Conservation (phyloP, 1,284 basidiomycete genomes). For the Sporisorium reilianum region DNA sequence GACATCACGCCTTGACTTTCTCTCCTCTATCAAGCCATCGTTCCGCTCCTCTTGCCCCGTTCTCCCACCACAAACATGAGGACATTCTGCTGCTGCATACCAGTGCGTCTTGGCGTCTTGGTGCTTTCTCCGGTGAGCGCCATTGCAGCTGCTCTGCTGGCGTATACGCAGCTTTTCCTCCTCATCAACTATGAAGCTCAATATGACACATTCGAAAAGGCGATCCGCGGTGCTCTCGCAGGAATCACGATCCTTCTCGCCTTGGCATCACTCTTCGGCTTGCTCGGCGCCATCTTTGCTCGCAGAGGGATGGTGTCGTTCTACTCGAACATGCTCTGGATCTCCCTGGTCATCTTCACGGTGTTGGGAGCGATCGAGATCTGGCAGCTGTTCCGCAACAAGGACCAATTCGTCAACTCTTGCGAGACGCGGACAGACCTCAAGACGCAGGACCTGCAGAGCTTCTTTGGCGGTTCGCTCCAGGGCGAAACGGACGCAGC, state of each 20-base stretch:
- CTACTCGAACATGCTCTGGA: conserved; percentile 36
- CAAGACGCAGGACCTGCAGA: conserved; percentile 13
- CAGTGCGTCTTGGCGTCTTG: conserved; percentile 27
- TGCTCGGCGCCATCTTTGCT: conserved; percentile 22
- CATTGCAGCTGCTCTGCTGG: conserved; percentile 12
- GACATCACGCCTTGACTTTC: neutral
- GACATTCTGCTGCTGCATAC: conserved; percentile 44
- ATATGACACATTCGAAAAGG: conserved; percentile 23
- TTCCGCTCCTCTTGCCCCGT: neutral
- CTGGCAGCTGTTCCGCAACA: conserved; percentile 34
- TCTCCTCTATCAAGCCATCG: neutral
- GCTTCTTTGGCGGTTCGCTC: conserved; percentile 22
- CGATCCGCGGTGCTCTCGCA: conserved; percentile 27
- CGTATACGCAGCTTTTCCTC: conserved; percentile 27
- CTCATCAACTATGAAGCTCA: conserved; percentile 21
- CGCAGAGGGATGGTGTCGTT: conserved; percentile 24
- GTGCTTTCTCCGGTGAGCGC: conserved; percentile 23
- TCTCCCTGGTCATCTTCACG: conserved; percentile 18
- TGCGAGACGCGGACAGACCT: conserved; percentile 13
- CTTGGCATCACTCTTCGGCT: conserved; percentile 26
- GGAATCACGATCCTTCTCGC: conserved; percentile 30
- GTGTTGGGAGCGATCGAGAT: conserved; percentile 26
- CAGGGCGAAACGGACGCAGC: neutral
- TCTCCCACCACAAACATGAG: conserved; percentile 8
- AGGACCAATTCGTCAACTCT: neutral